These are phyloP conservation scores for Cercophora scortea DNA, from an alignment of 495 filamentous ascomycete genomes.

Conservation along the genomic window DNA sequence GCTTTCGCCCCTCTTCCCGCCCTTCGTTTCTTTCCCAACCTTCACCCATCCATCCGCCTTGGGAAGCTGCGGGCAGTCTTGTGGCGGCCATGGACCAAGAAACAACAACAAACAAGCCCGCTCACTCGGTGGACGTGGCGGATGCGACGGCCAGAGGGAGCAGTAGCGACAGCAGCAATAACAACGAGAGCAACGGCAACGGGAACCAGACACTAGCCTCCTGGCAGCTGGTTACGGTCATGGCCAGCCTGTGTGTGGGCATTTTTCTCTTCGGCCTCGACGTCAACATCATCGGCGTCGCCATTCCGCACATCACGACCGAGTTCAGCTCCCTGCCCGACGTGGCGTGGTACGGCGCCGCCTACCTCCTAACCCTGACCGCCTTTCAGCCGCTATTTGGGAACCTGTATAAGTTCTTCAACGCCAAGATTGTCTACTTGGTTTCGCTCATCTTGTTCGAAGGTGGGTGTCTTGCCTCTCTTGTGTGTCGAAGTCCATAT, in stretches of 20 bases:
- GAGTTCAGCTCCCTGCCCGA: slow-evolving; percentile 30
- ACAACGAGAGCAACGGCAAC: neutral
- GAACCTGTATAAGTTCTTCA: slow-evolving; percentile 40
- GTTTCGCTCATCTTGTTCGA: slow-evolving; percentile 31
- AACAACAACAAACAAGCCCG: neutral
- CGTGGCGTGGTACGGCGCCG: slow-evolving; percentile 40
- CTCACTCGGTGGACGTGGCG: neutral
- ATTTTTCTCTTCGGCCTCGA: slow-evolving; percentile 51
- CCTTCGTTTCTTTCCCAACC: no score
- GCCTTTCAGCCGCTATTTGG: slow-evolving; percentile 40
- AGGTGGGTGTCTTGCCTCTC: neutral
- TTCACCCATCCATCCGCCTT: no score
- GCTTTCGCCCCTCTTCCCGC: no score
- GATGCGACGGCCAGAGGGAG: neutral
- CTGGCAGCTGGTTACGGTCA: neutral
- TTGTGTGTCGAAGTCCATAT: no score
- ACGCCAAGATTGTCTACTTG: slow-evolving; percentile 34
- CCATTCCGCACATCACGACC: slow-evolving; percentile 33
- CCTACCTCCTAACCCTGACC: slow-evolving; percentile 42
- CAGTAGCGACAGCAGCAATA: neutral
- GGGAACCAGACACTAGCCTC: neutral
- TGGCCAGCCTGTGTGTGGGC: slow-evolving; percentile 18
- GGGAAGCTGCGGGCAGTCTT: no score
- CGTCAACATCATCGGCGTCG: slow-evolving; percentile 46
- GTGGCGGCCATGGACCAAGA: neutral